Base-by-base conservation (phyloP, 257 asterid species). In the Thymus mandschuricus region DNA sequence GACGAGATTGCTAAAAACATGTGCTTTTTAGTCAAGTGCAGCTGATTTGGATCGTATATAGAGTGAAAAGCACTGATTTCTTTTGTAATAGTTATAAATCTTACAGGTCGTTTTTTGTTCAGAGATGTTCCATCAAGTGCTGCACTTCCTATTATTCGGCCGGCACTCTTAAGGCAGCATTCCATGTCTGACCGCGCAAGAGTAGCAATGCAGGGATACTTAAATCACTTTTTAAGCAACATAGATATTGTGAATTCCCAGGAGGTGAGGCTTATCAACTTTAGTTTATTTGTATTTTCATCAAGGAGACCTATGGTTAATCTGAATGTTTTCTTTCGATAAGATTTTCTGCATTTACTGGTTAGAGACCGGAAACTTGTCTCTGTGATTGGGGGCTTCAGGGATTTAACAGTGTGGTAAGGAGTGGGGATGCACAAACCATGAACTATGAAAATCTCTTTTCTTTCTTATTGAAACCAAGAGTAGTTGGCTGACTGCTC, bases 121-220 rank as follows among this genome's bases (percentile, higher is more conserved):
- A 94, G 98, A 91, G 97, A 91, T 89, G 98, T 94, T 64, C 98
- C 98, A 49, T 94, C 98, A 76, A 91, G 84, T 83, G 98, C 98
- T 15, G 98, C 97, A 48, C 83, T 94, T 68, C 92, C 97, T 83
- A 86, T 94, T 66, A 85, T 94, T 71, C 92, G 97, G 27, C 98
- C 98, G n/a, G 92, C 96, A 52, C 88, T 94, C 46, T 85, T 91
- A 82, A 89, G 95, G 83, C 98, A 94, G 76, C 75, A 86, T 73
- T 91, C 98, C 34, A 86, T 94, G 89, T 88, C 98, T 11, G 97
- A 94, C 74, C 84, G 79, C 71, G 96, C 98, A 48, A 94, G 84
- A 81, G 75, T 71, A 64, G 98, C 96, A 30, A 94, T 94, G 98
- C 98, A 91, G 87, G 97, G 96, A 51, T 94, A 94, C 79, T 78